A percentile compares a stretch with the other conserved stretches of the same genome.
These are phyloP conservation scores for Lachnellula hyalina DNA, from an alignment of 2,329 filamentous ascomycete species.

Conservation along the genomic window DNA sequence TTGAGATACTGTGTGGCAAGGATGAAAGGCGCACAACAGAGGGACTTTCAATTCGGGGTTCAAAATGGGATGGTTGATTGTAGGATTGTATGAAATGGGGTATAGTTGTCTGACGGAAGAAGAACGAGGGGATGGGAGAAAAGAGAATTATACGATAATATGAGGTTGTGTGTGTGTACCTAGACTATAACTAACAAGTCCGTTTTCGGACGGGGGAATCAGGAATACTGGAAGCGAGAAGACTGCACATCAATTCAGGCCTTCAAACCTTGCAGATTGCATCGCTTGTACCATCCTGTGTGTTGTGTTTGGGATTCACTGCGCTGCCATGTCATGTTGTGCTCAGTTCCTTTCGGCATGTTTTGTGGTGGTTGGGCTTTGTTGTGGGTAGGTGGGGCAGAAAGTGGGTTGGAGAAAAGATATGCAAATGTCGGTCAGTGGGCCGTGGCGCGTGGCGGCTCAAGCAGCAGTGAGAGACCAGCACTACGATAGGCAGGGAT, in stretches of 20 bases:
- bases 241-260: no score
- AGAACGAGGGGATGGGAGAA: background rate
- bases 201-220: no score
- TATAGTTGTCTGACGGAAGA: background rate
- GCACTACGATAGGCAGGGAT: background rate
- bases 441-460: background rate
- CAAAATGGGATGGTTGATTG: background rate
- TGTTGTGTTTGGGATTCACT: no score
- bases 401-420: background rate
- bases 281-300: no score
- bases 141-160: slow-evolving; percentile 1
- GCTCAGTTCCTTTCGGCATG: no score
- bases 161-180: background rate
- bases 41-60: background rate
- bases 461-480: background rate
- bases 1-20: slow-evolving; percentile 9
- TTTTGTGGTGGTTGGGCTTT: no score
- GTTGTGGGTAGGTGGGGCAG: background rate
- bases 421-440: background rate
- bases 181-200: background rate
- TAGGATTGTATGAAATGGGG: background rate
- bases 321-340: no score
- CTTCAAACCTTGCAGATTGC: no score
- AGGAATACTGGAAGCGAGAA: no score
- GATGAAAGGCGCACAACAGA: background rate